A percentile compares a stretch with the other conserved stretches of the same genome.
These are phyloP conservation scores for Colletotrichum orchidophilum DNA, from an alignment of 2,329 filamentous ascomycete species.

Conservation along the genomic window DNA sequence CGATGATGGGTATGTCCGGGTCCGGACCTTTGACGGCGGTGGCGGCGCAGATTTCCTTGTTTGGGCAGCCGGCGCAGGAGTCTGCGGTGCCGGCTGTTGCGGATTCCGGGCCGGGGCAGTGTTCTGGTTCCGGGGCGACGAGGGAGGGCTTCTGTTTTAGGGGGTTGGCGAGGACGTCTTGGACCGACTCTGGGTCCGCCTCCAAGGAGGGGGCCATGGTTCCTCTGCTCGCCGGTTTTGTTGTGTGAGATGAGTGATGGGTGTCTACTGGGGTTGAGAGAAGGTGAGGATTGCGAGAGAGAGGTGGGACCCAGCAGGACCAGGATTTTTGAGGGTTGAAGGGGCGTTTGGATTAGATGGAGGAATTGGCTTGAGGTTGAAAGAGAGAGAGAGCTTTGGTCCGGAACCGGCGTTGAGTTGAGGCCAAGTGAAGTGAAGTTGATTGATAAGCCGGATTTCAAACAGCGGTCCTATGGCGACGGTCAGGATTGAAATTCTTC, in stretches of 20 bases:
- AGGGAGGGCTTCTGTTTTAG: constrained; percentile 83
- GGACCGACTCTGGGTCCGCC: constrained; percentile 77
- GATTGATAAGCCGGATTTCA: constrained; percentile 29
- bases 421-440: constrained; percentile 11
- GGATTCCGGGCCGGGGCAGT: constrained; percentile 92
- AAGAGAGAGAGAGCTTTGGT: too few species aligned
- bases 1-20: constrained; percentile 90
- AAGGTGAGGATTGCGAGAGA: not conserved
- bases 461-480: not conserved
- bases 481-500: not conserved
- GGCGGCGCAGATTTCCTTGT: constrained; percentile 93
- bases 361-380: not conserved
- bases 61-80: constrained; percentile 93
- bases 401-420: constrained; percentile 23
- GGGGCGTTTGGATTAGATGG: not conserved
- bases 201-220: constrained; percentile 91
- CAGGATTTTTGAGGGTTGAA: not conserved
- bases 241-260: not conserved
- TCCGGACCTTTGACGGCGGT: constrained; percentile 90
- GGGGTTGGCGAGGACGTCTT: constrained; percentile 79
- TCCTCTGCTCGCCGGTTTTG: constrained; percentile 17
- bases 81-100: constrained; percentile 76
- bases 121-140: constrained; percentile 94
- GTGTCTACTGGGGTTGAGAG: not conserved
- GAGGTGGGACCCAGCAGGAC: not conserved